A percentile compares a stretch with the other conserved stretches of the same genome.
These are phyloP conservation scores for Flaveria sonorensis DNA, from an alignment of 129 eudicot species.

Conservation along the genomic window DNA sequence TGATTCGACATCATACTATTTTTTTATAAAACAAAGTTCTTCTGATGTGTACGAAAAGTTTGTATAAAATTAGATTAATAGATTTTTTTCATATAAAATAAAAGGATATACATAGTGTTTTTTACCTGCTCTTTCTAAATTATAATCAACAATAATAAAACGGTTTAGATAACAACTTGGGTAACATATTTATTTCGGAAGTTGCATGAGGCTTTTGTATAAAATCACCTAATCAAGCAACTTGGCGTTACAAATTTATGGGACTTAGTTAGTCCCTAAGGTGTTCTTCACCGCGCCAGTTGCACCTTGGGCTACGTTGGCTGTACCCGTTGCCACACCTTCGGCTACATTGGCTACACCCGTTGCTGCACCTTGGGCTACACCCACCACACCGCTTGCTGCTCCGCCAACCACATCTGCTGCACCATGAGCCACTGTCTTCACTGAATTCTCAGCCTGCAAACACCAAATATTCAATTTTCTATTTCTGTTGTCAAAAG, in stretches of 20 bases:
- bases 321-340: slow-evolving; percentile 71
- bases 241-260: not conserved
- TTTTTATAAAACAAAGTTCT: too few species aligned
- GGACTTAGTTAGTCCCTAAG: slow-evolving; percentile 35
- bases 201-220: not conserved
- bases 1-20: too few species aligned
- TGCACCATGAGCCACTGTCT: slow-evolving; percentile 77
- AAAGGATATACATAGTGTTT: not conserved
- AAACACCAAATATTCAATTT: not conserved
- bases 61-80: too few species aligned
- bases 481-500: not conserved
- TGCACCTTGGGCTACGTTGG: slow-evolving; percentile 67
- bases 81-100: too few species aligned
- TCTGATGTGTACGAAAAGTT: too few species aligned
- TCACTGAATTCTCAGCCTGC: slow-evolving; percentile 67
- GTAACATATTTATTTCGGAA: not conserved
- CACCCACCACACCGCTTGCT: not conserved
- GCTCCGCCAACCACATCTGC: slow-evolving; percentile 62
- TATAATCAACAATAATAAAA: not conserved
- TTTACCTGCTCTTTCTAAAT: not conserved
- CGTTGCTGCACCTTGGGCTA: slow-evolving; percentile 64
- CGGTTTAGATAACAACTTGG: not conserved
- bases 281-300: slow-evolving; percentile 55
- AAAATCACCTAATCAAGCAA: not conserved
- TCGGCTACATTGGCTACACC: slow-evolving; percentile 74